A percentile compares a stretch with the other conserved stretches of the same genome.
Conservation (phyloP, 805 yeast genomes). For the Kazachstania africana region DNA sequence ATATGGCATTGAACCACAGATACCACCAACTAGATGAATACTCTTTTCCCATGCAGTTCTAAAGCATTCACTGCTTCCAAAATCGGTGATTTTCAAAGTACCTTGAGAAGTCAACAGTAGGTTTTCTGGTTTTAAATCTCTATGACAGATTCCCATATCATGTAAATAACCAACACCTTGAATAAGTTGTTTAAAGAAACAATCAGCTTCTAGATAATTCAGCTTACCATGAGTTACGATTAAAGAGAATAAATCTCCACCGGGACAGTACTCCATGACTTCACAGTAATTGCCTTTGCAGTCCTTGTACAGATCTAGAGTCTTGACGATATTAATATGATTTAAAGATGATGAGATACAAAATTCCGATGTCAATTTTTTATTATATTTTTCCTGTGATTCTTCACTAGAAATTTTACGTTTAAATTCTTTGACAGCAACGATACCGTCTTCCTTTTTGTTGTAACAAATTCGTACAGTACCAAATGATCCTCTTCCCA, state of each 20-base stretch:
- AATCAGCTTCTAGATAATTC: constrained; percentile 77
- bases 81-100: constrained; percentile 70
- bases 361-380: constrained; percentile 70
- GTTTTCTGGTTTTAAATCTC: constrained; percentile 93
- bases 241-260: constrained; percentile 69
- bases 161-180: constrained; percentile 85
- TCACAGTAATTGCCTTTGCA: constrained; percentile 75
- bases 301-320: constrained; percentile 68
- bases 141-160: constrained; percentile 78
- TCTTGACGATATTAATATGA: constrained; percentile 66
- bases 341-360: constrained; percentile 70
- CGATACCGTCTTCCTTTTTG: constrained; percentile 39
- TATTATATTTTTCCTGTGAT: constrained; percentile 52
- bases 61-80: constrained; percentile 78
- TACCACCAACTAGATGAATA: constrained; percentile 59
- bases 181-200: constrained; percentile 76
- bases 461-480: constrained; percentile 83
- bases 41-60: constrained; percentile 74
- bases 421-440: constrained; percentile 82
- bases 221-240: constrained; percentile 68
- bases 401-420: constrained; percentile 49
- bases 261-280: constrained; percentile 76
- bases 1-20: constrained; percentile 81
- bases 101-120: constrained; percentile 68
- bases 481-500: constrained; percentile 92